These are phyloP conservation scores for Thymus mandschuricus DNA, from an alignment of 257 asterid genomes.

Conservation along the genomic window DNA sequence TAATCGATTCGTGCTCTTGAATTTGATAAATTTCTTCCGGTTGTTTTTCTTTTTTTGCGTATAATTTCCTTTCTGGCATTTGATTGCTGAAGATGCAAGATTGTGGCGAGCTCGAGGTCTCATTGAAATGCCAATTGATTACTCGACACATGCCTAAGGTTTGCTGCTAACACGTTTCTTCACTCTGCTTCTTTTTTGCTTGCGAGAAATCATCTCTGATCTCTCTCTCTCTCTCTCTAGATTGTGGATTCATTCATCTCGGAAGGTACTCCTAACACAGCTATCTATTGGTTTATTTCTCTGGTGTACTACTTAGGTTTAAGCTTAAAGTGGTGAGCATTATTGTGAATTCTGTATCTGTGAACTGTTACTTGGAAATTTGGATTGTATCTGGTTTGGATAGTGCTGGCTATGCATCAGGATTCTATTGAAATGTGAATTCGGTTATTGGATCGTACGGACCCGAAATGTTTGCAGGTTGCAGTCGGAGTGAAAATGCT, in stretches of 20 bases:
- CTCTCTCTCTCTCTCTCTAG: constrained; percentile 40
- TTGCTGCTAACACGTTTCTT: constrained; percentile 18
- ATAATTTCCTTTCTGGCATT: constrained; percentile 17
- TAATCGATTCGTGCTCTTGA: constrained; percentile 21
- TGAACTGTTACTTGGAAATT: not conserved
- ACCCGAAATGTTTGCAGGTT: constrained; percentile 46
- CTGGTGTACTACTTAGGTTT: not conserved
- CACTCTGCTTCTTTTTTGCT: constrained; percentile 15
- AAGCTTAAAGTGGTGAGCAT: not conserved
- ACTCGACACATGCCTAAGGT: constrained; percentile 66
- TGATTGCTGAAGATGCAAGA: constrained; percentile 50
- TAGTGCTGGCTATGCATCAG: not conserved
- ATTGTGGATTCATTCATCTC: constrained; percentile 41
- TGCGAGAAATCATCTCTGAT: constrained; percentile 21
- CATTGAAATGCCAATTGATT: constrained; percentile 66
- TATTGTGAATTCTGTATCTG: not conserved
- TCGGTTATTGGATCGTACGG: not conserved
- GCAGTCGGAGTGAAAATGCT: constrained; percentile 36
- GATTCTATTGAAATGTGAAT: not conserved
- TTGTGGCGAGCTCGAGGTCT: constrained; percentile 53
- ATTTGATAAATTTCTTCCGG: not conserved
- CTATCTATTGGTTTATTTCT: not conserved
- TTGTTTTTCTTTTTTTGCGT: not conserved
- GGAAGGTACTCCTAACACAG: constrained; percentile 43
- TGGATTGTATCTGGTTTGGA: constrained; percentile 9